These are phyloP conservation scores for Colletotrichum godetiae DNA, from an alignment of 2,329 filamentous ascomycete genomes.

Conservation along the genomic window DNA sequence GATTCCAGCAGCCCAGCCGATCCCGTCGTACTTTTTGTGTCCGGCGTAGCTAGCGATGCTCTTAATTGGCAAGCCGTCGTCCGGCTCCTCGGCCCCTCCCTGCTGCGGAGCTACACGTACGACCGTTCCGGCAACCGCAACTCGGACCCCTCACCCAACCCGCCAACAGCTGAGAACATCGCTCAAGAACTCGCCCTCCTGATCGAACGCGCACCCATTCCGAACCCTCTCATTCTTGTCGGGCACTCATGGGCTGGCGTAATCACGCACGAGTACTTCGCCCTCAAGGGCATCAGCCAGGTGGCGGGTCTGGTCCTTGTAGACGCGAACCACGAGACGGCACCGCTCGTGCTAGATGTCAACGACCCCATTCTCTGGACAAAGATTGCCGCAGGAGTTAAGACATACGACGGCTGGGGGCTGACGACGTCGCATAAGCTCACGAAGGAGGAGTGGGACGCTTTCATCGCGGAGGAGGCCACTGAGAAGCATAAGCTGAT, in stretches of 20 bases:
- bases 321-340: constrained; percentile 20
- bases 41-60: constrained; percentile 21
- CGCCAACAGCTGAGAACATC: constrained; percentile 11
- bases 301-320: constrained; percentile 15
- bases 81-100: not conserved
- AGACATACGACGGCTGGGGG: constrained; percentile 11
- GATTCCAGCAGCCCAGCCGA: not conserved
- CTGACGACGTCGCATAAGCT: not conserved
- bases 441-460: constrained; percentile 21
- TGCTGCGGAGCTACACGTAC: constrained; percentile 21
- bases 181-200: constrained; percentile 6
- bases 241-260: constrained; percentile 26
- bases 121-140: constrained; percentile 20
- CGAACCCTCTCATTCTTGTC: not conserved
- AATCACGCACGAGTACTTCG: constrained; percentile 19
- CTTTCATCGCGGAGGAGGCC: constrained; percentile 6
- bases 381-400: not conserved
- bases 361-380: constrained; percentile 16
- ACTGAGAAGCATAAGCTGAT: constrained; percentile 11
- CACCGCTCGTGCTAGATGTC: constrained; percentile 3
- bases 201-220: not conserved
- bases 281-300: not conserved
- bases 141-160: not conserved
- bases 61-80: constrained; percentile 22
- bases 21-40: constrained; percentile 10